Base-by-base conservation (phyloP, 192 early-diverging fungal species). In the Rhizophagus clarus region DNA sequence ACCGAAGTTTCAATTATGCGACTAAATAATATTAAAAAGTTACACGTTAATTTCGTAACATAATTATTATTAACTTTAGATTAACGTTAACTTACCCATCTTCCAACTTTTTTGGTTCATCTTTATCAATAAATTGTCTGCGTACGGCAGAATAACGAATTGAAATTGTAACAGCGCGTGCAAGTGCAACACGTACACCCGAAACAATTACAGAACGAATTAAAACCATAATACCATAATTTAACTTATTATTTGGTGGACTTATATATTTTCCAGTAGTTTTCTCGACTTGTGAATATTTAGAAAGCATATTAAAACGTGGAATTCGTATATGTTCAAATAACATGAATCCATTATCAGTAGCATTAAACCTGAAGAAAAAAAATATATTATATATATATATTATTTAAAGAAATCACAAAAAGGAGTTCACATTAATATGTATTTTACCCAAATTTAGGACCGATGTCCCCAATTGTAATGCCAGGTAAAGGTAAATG, bases 291-390 rank as follows among this genome's bases (percentile, higher is more conserved):
- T 83, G 84, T 64, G 94, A 90, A 83, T n/a, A 94, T 51, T 92
- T 89, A 78, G 92, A 88, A 77, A 97, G 83, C 83, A 97, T 92
- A 78, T 93, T 89, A 80, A 90, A 84, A 49, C 90, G 93, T 31
- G 95, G 94, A 79, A 95, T 90, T 42, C 93, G 94, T 80, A 92
- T 90, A 77, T 91, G 91, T 76, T 96, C 91, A 79, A 97, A 94
- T 84, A 93, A 84, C 73, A 97, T 85, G 83, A 92, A 95, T 70
- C 95, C 95, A 79, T 96, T 97, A 86, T 97, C 95, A 47, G 93
- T 91, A 9, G 89, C 83, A 81, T 95, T 94, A 89, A 91, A 94
- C 14, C 95, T 56, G 6, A 56, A 20, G 6, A 56, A 17, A 4
- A 56, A 6, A 20, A 10, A 17, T 5, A 3, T 42, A 10, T 42